These are phyloP conservation scores for Syzygium aqueum DNA, from an alignment of 345 rosid genomes.

Conservation along the genomic window DNA sequence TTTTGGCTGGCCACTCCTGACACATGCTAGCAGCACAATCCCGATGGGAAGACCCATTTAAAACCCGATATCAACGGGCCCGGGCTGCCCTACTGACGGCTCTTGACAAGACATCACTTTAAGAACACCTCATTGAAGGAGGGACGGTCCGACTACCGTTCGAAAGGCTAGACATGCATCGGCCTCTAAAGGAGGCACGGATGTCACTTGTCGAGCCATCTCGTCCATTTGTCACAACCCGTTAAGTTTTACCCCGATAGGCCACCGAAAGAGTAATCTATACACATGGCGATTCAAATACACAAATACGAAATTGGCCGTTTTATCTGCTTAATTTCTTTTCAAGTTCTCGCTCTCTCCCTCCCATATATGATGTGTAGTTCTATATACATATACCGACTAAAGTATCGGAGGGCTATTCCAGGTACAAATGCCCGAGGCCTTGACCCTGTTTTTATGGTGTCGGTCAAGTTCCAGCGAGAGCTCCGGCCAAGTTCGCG, in stretches of 20 bases:
- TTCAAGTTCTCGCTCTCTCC: background rate
- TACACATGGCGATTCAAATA: background rate
- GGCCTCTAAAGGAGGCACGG: background rate
- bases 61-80: background rate
- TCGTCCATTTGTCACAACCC: background rate
- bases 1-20: background rate
- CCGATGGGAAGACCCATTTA: too few relatives aligned
- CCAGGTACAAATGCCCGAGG: background rate
- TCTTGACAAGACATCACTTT: background rate
- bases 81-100: background rate
- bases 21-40: background rate
- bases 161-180: background rate
- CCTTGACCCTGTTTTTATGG: background rate
- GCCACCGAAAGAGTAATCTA: background rate
- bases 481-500: background rate
- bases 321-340: background rate
- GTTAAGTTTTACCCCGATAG: accelerated
- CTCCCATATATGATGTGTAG: background rate
- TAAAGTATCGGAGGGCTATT: too few relatives aligned
- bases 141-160: background rate
- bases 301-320: background rate
- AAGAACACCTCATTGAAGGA: background rate
- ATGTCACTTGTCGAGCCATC: background rate
- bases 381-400: background rate
- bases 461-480: background rate